These are phyloP conservation scores for Termitomyces bulborhizus DNA, from an alignment of 768 basidiomycete genomes.

Conservation along the genomic window DNA sequence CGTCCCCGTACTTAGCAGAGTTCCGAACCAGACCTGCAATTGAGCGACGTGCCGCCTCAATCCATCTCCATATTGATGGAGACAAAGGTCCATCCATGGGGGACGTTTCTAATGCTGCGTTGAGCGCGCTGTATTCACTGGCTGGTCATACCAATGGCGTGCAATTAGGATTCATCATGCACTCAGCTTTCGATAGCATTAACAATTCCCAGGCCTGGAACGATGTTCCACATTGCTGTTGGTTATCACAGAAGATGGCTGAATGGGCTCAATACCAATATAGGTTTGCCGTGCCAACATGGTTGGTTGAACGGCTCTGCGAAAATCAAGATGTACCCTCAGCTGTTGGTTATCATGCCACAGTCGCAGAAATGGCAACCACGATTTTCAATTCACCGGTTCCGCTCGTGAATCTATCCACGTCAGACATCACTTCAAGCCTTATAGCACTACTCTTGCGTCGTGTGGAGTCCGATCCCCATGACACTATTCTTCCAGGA, in stretches of 20 bases:
- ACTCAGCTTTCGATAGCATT: constrained; percentile 65
- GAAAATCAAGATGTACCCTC: constrained; percentile 49
- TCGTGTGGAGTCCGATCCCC: constrained; percentile 51
- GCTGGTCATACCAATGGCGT: constrained; percentile 69
- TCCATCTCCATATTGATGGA: constrained; percentile 84
- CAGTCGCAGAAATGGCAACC: constrained; percentile 74
- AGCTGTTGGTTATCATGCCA: constrained; percentile 45
- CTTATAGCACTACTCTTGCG: constrained; percentile 71
- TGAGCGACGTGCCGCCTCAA: constrained; percentile 82
- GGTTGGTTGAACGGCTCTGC: constrained; percentile 72
- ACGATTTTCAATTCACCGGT: constrained; percentile 77
- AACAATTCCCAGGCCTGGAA: constrained; percentile 60
- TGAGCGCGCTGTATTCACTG: constrained; percentile 67
- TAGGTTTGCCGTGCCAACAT: constrained; percentile 83
- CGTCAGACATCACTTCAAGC: constrained; percentile 81
- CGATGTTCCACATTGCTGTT: constrained; percentile 67
- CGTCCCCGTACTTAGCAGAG: constrained; percentile 76
- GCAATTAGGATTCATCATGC: constrained; percentile 69
- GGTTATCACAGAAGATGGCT: constrained; percentile 72
- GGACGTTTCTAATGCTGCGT: constrained; percentile 70
- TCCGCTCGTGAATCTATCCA: constrained; percentile 84
- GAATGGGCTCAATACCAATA: constrained; percentile 93
- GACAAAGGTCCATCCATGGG: constrained; percentile 72
- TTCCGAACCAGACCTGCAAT: constrained; percentile 75
- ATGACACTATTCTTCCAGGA: constrained; percentile 59